Conservation (phyloP, 129 eudicot genomes). For the Apium graveolens region DNA sequence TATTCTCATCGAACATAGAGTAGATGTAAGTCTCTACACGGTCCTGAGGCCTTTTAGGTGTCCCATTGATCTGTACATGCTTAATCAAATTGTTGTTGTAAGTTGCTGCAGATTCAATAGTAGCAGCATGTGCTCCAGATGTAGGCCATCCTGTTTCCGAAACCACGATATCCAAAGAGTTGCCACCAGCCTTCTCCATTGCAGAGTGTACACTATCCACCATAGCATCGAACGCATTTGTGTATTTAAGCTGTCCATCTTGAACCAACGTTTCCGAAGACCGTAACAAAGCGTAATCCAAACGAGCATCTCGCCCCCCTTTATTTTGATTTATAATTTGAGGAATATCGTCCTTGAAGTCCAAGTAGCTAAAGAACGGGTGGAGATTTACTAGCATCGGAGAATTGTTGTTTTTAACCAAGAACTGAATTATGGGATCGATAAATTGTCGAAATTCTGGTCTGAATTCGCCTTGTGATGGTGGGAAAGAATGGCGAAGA, state of each 20-base stretch:
- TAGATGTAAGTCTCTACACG: constrained; percentile 43
- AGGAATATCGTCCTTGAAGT: neutral
- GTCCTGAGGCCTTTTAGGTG: constrained; percentile 33
- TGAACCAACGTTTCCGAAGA: constrained; percentile 1
- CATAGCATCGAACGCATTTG: constrained; percentile 23
- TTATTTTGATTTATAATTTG: constrained; percentile 4
- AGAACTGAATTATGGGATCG: constrained; percentile 20
- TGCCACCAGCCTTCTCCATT: constrained; percentile 22
- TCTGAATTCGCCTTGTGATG: constrained; percentile 23
- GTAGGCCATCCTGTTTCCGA: constrained; percentile 50
- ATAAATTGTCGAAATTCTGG: constrained; percentile 12
- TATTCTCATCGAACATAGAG: constrained; percentile 47
- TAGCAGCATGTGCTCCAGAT: constrained; percentile 19
- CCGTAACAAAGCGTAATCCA: constrained; percentile 22
- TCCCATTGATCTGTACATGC: constrained; percentile 17
- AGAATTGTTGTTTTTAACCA: neutral
- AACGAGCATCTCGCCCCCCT: neutral
- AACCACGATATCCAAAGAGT: constrained; percentile 23
- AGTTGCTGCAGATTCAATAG: constrained; percentile 13
- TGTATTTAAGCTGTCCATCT: constrained; percentile 15
- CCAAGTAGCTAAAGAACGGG: neutral
- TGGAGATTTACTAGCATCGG: neutral
- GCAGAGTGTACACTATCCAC: constrained; percentile 32
- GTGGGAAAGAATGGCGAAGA: constrained; percentile 20
- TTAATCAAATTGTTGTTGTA: constrained; percentile 21